Base-by-base conservation (phyloP, 768 basidiomycete species). In the Termitomyces sp. region DNA sequence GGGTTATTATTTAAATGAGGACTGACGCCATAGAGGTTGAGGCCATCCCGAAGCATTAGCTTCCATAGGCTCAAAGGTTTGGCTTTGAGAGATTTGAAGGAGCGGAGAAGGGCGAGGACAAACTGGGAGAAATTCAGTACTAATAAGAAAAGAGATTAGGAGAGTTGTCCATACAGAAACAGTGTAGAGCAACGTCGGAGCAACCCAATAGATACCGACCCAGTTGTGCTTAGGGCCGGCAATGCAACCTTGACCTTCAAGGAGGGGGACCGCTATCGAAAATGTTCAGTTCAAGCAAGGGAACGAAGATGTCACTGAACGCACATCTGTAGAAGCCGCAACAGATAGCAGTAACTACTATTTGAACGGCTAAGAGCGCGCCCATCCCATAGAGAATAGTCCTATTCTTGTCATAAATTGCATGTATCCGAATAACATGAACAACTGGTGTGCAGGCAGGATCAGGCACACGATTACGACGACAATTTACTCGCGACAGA, bases 201-300 rank as follows among this genome's bases (percentile, higher is more conserved):
- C 82, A 7, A 88, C 71, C 92, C 92, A 94, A 77, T 93, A 94
- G 61, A 93, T 82, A 46, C 85, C 91, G 50, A 92, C 88, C 90
- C 90, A 93, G 70, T 81, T 84, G 62, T 80, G 72, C 62, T 84
- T 84, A 19, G 91, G 91, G 31, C 90, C 91, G 5, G 91, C 89
- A 59, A 94, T 92, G 72, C 91, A 94, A 0, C 91, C 91, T 65
- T 94, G 92, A 37, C 87, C 88, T 4, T 69, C 76, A n/a, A 71
- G 62, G 29, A 93, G 81, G 27, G 89, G 87, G 3, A 92, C 88
- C 51, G 82, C 87, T 87, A 67, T 10, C 44, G 34, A 46, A 35
- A 11, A 56, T 46, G 49, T 27, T 61, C 25, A 57, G 38, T 27
- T 29, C 9, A 23, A 52, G 52, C 23, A 31, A 58, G 35, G 47